Evolutionary conservation across 2,329 filamentous ascomycete genomes (phyloP), one percentile per base, ranked within the genome.

Genomic region (Albifimbria verrucaria): DNA sequence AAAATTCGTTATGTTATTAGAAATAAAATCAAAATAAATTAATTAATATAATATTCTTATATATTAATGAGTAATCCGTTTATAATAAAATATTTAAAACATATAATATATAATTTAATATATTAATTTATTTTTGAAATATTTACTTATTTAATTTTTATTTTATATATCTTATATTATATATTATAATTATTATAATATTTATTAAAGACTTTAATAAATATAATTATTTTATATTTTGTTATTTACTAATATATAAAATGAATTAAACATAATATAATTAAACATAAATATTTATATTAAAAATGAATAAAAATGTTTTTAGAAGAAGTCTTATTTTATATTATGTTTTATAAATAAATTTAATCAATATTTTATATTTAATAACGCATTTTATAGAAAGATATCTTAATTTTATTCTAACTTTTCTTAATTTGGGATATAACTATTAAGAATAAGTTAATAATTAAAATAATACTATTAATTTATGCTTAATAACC

Each of bases 1-100:
- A 43, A 32, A 43, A 49, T 53, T 36, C 11, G 22, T 49, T 24
- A 22, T 23, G 24, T 42, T 6, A 23, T 51, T 41, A 49, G 36
- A 22, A 49, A 26, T 44, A 32, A 32, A 10, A 17, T n/a, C 9
- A n/a, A 10, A 43, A 43, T 7, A n/a, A 10, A n/a, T 10, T 10
- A 43, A 43, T 43, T 43, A n/a, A 9, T n/a, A n/a, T 43, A 43
- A 36, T 36, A 10, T 36, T 10, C 9, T 36, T 10, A 36, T n/a
- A 10, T 36, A 36, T 10, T 36, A 36, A 36, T 10, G 7, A 43
- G 18, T n/a, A 17, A 9, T n/a, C 9, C 9, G 7, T n/a, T 43
- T 7, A n/a, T n/a, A 10, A 10, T 21, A 9, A 10, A 43, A 18
- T n/a, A 43, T n/a, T 21, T 43, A 43, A 10, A 17, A n/a, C n/a